Base-by-base conservation (phyloP, 805 yeast genomes). In the Teunomyces lycoperdinae region DNA sequence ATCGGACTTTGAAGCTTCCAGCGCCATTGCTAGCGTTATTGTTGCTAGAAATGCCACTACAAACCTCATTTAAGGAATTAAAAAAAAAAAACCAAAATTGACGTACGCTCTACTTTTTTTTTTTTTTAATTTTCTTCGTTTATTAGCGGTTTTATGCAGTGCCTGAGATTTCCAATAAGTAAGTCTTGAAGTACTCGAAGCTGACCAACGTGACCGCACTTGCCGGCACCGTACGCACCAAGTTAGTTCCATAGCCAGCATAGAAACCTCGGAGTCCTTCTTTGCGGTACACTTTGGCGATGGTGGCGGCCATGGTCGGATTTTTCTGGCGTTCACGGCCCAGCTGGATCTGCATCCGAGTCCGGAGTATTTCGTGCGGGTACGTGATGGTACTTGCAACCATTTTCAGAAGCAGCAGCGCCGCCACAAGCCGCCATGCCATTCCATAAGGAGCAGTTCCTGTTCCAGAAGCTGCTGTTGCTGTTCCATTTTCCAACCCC, bases 201-300 rank as follows among this genome's bases (percentile, higher is more conserved):
- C 96, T 87, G 8, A 92, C 90, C 56, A 94, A 74, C 2, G 99
- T 94, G n/a, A 92, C 89, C 1, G 97, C 97, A 56, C 90, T 81
- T 1, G 97, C 91, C 3, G 99, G 99, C 0, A 92, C 89, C 0
- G 99, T 94, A 57, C 99, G 74, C 28, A 89, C 80, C 59, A 94
- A 70, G 61, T 94, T 94, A 16, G 95, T 84, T 0, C 83, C 76
- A 58, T 91, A 87, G 0, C 99, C 99, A 1, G 94, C 84, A 62
- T 94, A 94, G 63, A 89, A 92, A 3, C 94, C 97, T 32, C 74
- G 65, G 45, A 85, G 52, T 2, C 97, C 97, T 62, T 91, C 97
- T 46, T 76, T 80, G 49, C 60, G 54, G 60, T 76, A 79, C 42
- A 86, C 76, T 10, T 68, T 61, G 33, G 55, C 51, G 14, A 78